These are phyloP conservation scores for Kwoniella shivajii DNA, from an alignment of 1,284 basidiomycete genomes.

Conservation along the genomic window DNA sequence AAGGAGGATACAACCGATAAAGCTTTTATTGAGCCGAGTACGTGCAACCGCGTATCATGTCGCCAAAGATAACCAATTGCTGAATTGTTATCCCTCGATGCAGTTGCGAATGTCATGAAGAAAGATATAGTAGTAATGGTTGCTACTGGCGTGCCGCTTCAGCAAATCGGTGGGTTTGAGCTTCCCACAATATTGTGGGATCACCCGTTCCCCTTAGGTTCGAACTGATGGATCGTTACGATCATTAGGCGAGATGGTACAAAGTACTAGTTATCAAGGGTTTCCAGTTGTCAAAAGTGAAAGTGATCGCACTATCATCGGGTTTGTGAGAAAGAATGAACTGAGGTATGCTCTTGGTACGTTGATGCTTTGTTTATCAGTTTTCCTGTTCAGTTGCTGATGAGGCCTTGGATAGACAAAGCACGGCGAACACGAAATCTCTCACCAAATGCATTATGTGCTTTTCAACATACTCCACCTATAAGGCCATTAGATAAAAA, in stretches of 20 bases:
- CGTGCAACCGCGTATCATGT: slow-evolving; percentile 15
- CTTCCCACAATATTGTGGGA: neutral
- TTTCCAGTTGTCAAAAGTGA: slow-evolving; percentile 77
- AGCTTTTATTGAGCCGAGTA: slow-evolving; percentile 84
- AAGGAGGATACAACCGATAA: slow-evolving; percentile 86
- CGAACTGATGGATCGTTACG: too few species aligned
- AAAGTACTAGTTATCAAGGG: slow-evolving; percentile 76
- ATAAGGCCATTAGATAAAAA: slow-evolving; percentile 32
- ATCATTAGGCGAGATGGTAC: slow-evolving; percentile 72
- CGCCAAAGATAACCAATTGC: slow-evolving; percentile 14
- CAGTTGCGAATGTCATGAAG: slow-evolving; percentile 88
- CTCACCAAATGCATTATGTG: slow-evolving; percentile 67
- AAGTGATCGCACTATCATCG: slow-evolving; percentile 65
- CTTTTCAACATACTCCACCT: slow-evolving; percentile 59
- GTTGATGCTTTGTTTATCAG: slow-evolving; percentile 20
- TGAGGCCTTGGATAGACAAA: slow-evolving; percentile 61
- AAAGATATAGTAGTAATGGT: slow-evolving; percentile 72
- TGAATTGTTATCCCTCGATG: too few species aligned
- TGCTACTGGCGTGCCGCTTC: slow-evolving; percentile 73
- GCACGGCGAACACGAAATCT: slow-evolving; percentile 66
- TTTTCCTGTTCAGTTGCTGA: neutral
- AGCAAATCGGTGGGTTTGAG: slow-evolving; percentile 76
- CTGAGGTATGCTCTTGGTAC: slow-evolving; percentile 80
- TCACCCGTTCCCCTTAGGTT: too few species aligned
- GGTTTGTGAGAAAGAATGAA: slow-evolving; percentile 87